Conservation (phyloP, 2,329 filamentous ascomycete species). For the Scedosporium boydii region DNA sequence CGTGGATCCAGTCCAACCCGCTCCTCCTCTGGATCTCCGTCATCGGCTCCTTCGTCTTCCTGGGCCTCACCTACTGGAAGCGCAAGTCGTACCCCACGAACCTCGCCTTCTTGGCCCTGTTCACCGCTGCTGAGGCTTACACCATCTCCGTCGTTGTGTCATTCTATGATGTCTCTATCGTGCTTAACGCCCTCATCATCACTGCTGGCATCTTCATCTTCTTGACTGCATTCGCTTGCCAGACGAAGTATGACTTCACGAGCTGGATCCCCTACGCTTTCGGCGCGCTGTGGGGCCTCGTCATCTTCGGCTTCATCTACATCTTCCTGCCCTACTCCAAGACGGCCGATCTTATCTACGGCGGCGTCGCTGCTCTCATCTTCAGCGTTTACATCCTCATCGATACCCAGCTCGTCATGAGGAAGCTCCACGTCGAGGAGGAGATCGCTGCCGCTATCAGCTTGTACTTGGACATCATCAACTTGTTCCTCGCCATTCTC, state of each 20-base stretch:
- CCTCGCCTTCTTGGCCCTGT: constrained; percentile 80
- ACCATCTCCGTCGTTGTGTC: constrained; percentile 85
- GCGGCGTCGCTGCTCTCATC: constrained; percentile 70
- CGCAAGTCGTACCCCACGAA: constrained; percentile 93
- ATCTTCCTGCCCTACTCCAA: constrained; percentile 79
- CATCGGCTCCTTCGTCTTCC: constrained; percentile 72
- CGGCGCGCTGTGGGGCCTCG: constrained; percentile 77
- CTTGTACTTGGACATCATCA: constrained; percentile 92
- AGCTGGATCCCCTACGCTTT: constrained; percentile 95
- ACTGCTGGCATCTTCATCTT: constrained; percentile 77
- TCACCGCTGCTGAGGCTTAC: constrained; percentile 90
- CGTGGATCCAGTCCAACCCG: constrained; percentile 76
- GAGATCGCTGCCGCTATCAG: constrained; percentile 94
- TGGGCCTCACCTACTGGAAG: constrained; percentile 89
- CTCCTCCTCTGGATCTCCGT: constrained; percentile 83
- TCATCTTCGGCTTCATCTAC: constrained; percentile 89
- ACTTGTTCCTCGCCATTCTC: constrained; percentile 91
- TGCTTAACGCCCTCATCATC: constrained; percentile 81
- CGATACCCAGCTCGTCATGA: constrained; percentile 91
- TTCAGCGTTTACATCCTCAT: constrained; percentile 94
- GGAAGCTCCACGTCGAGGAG: constrained; percentile 95
- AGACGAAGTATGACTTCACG: constrained; percentile 97
- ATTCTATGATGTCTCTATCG: constrained; percentile 75
- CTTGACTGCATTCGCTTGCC: constrained; percentile 82
- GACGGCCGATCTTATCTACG: constrained; percentile 78